Conservation (phyloP, 208 protist genomes). For the Phytomonas francai region DNA sequence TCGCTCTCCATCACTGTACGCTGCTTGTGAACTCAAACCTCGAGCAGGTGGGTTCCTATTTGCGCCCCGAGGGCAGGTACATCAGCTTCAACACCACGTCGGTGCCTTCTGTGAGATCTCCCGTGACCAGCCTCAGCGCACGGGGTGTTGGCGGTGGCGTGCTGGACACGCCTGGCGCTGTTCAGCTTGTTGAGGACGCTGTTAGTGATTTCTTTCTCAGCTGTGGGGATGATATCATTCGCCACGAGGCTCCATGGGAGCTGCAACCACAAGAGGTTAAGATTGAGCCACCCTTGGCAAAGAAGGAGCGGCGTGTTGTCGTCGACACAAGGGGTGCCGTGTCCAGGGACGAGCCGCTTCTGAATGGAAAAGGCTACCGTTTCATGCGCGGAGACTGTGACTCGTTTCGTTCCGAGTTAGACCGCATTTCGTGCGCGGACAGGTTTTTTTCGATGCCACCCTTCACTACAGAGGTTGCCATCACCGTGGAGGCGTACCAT, state of each 20-base stretch:
- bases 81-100: slow-evolving; percentile 37
- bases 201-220: slow-evolving; percentile 37
- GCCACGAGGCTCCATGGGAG: slow-evolving; percentile 27
- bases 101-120: slow-evolving; percentile 55
- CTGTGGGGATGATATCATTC: slow-evolving; percentile 20
- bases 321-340: slow-evolving; percentile 10
- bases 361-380: slow-evolving; percentile 37
- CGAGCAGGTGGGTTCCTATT: slow-evolving; percentile 31
- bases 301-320: neutral
- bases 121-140: slow-evolving; percentile 59
- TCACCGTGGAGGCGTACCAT: slow-evolving; percentile 12
- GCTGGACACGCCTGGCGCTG: neutral
- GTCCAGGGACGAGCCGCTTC: slow-evolving; percentile 23
- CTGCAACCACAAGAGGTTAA: neutral
- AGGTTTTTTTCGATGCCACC: slow-evolving; percentile 65
- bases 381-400: slow-evolving; percentile 15
- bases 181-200: slow-evolving; percentile 15
- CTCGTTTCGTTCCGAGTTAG: slow-evolving; percentile 36
- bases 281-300: neutral
- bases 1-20: slow-evolving; percentile 84
- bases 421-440: slow-evolving; percentile 18
- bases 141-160: neutral
- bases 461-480: slow-evolving; percentile 38
- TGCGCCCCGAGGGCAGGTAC: slow-evolving; percentile 47
- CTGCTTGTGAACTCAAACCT: slow-evolving; percentile 51